Conservation (phyloP, 192 early-diverging fungal genomes). For the Backusella psychrophila region DNA sequence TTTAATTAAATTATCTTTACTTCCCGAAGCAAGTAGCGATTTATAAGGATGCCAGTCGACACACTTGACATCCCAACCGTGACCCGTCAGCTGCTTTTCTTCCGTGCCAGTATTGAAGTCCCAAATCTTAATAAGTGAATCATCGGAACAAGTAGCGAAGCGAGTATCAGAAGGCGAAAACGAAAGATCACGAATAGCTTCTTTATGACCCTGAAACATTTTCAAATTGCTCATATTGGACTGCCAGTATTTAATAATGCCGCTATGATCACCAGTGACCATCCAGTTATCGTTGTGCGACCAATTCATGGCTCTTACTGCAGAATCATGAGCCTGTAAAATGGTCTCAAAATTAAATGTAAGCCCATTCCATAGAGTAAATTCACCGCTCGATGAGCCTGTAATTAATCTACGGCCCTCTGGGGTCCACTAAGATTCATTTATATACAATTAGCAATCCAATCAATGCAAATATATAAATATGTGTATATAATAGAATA, state of each 20-base stretch:
- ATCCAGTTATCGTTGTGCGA: slow-evolving; percentile 95
- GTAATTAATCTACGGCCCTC: slow-evolving; percentile 94
- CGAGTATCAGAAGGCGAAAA: slow-evolving; percentile 92
- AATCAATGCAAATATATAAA: not conserved
- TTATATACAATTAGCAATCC: not conserved
- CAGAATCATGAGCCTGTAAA: slow-evolving; percentile 91
- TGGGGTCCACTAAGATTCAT: slow-evolving; percentile 78
- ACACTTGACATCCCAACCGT: slow-evolving; percentile 97
- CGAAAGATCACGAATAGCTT: slow-evolving; percentile 84
- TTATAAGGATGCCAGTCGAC: slow-evolving; percentile 97
- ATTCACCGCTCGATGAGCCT: slow-evolving; percentile 90
- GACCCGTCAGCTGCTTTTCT: slow-evolving; percentile 78
- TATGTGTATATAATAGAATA: too few species aligned
- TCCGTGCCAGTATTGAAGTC: slow-evolving; percentile 83
- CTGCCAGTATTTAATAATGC: slow-evolving; percentile 98
- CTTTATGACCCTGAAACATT: slow-evolving; percentile 82
- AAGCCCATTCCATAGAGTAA: slow-evolving; percentile 96
- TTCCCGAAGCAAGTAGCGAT: slow-evolving; percentile 89
- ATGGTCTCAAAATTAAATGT: slow-evolving; percentile 99
- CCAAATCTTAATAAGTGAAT: slow-evolving; percentile 96
- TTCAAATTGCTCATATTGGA: slow-evolving; percentile 94
- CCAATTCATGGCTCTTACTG: slow-evolving; percentile 97
- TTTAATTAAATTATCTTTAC: slow-evolving; percentile 94
- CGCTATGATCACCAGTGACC: slow-evolving; percentile 88
- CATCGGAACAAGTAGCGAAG: slow-evolving; percentile 95